Evolutionary conservation across 768 basidiomycete species (phyloP), one percentile per base, ranked within the genome.

Genomic region (Leccinum subgranulosum): DNA sequence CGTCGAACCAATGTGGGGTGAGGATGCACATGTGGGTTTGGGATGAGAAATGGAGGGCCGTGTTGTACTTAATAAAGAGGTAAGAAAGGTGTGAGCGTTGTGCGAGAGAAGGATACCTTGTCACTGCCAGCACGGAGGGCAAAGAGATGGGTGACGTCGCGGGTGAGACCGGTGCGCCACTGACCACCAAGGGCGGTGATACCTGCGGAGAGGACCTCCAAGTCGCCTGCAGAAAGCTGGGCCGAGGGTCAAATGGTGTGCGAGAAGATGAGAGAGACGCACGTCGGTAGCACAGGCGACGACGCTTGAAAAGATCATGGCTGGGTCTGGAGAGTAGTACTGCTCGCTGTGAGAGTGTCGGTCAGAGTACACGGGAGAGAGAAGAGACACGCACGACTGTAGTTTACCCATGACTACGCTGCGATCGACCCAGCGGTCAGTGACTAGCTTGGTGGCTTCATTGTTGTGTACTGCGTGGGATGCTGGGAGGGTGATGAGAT

Each of bases 1-100:
- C 92, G 63, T 94, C 90, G 58, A 94, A 94, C 94, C 94, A 97
- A 60, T 94, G 91, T 0, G 94, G 94, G 0, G 93, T 79, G n/a
- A 97, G 66, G 10, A 93, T 76, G 51, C 79, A 83, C 64, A 94
- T 81, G 9, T 77, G 73, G 0, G 84, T 85, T 49, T 80, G 74
- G 3, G 80, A 70, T 51, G 83, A 79, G 69, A 81, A 85, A 60
- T 87, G 83, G 61, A 87, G 74, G 29, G 80, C 79, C 3, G 75
- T 77, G 31, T 74, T 68, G 64, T 79, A 81, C 67, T 79, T 31
- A 21, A 49, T 2, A 9, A 28, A 6, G 12, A n/a, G 19, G 48
- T 60, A 15, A 60, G 52, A 21, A 4, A 10, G 12, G 29, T 25
- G 6, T 23, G 29, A 1, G 45, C 17, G 21, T 9, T 0, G 4